Conservation (phyloP, 2,329 filamentous ascomycete species). For the Hymenoscyphus fructigenus region DNA sequence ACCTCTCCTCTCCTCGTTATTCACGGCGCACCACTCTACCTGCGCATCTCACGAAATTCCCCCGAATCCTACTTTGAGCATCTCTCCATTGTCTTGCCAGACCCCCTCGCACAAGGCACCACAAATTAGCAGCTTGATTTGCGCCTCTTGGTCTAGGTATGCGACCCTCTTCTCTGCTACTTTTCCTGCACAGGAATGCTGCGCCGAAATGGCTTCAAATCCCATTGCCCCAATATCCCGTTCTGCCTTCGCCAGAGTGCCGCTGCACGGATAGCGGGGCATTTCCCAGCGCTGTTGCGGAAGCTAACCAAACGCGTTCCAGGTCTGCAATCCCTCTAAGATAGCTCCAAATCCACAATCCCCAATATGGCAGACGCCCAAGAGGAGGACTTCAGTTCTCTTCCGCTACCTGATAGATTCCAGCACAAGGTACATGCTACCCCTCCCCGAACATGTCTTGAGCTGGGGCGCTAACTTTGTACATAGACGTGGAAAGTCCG, state of each 20-base stretch:
- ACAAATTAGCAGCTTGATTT: constrained; percentile 21
- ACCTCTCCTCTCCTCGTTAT: background rate
- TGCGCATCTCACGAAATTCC: constrained; percentile 12
- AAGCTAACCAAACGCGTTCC: constrained; percentile 33
- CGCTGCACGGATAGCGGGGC: constrained; percentile 23
- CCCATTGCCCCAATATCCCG: background rate
- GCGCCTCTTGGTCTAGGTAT: constrained; percentile 25
- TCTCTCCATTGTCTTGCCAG: background rate
- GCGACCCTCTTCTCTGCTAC: constrained; percentile 13
- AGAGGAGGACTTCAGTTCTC: constrained; percentile 78
- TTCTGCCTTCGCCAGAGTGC: background rate
- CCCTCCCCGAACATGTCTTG: constrained; percentile 7
- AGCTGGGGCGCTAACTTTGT: constrained; percentile 10
- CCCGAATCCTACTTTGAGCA: constrained; percentile 12
- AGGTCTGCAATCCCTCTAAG: constrained; percentile 19
- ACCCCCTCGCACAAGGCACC: constrained; percentile 12
- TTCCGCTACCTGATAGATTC: constrained; percentile 79
- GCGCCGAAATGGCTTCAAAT: background rate
- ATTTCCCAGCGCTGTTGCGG: constrained; percentile 20
- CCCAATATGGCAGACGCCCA: constrained; percentile 66
- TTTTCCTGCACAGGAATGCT: background rate
- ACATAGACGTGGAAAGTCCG: constrained; percentile 88
- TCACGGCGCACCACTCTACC: background rate
- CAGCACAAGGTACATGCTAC: constrained; percentile 65
- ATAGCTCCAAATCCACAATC: constrained; percentile 20